A percentile compares a stretch with the other conserved stretches of the same genome.
These are phyloP conservation scores for Zygnema cylindricum DNA, from an alignment of 139 green algal species.

Conservation along the genomic window DNA sequence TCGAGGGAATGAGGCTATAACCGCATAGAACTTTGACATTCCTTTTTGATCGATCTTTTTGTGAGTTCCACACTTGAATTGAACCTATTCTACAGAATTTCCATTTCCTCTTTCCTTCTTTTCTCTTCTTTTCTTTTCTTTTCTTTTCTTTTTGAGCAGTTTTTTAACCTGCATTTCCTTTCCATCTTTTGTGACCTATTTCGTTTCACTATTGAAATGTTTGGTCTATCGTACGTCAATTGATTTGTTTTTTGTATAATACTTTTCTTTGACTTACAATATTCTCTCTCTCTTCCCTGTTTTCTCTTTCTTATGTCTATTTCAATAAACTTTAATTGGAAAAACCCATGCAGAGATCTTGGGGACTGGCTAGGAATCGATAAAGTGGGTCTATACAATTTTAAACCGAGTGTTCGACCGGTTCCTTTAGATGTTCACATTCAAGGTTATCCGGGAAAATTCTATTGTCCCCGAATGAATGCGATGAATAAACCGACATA, in stretches of 20 bases:
- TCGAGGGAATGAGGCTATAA: too few relatives aligned
- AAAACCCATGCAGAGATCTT: slow-evolving; percentile 74
- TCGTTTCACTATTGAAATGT: too few relatives aligned
- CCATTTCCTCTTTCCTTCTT: too few relatives aligned
- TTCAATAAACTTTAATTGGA: background rate
- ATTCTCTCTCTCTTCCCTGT: background rate
- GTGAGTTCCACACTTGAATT: too few relatives aligned
- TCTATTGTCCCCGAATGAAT: slow-evolving; percentile 96
- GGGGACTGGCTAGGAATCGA: slow-evolving; percentile 92
- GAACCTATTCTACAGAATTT: too few relatives aligned
- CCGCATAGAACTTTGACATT: too few relatives aligned
- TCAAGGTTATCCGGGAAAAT: slow-evolving; percentile 89
- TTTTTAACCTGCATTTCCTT: too few relatives aligned
- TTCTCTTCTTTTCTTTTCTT: background rate
- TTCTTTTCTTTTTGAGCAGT: background rate
- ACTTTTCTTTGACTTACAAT: background rate
- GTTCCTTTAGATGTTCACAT: slow-evolving; percentile 96
- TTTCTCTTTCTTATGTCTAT: background rate
- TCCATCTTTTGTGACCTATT: too few relatives aligned
- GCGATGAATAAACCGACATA: slow-evolving; percentile 99
- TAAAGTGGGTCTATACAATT: slow-evolving; percentile 91
- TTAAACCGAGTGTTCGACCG: slow-evolving; percentile 91
- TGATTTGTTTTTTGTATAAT: background rate
- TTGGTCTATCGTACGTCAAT: too few relatives aligned
- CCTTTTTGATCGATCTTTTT: too few relatives aligned